Evolutionary conservation across 352 stramenopile genomes (phyloP), one percentile per base, ranked within the genome.

Genomic region (Phytophthora podocarpi): DNA sequence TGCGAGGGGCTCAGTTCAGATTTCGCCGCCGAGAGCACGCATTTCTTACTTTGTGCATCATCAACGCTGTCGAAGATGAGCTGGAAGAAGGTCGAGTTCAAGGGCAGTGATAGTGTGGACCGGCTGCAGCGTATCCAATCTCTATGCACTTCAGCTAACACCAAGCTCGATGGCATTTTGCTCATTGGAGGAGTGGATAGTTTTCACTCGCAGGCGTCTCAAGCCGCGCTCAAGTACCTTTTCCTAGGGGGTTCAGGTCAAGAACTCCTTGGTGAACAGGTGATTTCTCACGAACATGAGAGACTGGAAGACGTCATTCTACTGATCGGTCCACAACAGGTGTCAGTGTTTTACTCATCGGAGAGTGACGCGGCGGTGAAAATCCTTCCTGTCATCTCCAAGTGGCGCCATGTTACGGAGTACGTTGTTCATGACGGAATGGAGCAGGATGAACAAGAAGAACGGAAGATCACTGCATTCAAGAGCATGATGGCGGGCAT

Each of bases 141-240:
- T 10, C 70, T 93, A 12, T 91, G 82, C 36, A 46, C n/a, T 6
- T 24, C 35, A 18, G 48, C 34, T 18, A 42, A 53, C 13, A 13
- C 15, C 24, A 67, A 30, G 5, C 36, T 85, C 4, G 81, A 91
- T 34, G 84, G 58, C 1, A 66, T 93, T 40, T 55, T 93, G 37
- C 64, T 93, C 47, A 70, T 93, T 16, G 82, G 85, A 10, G 85
- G 82, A 5, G 67, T 91, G 13, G 85, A 93, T 53, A 85, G 80
- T 62, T 86, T 76, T 47, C 74, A 90, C 36, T 89, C 82, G n/a
- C 57, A 65, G 24, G 34, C 71, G 13, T 91, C 74, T 9, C 78
- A 90, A 51, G 85, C 82, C 2, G 71, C 75, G 23, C 58, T 93
- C 35, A 91, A 93, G 66, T 91, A 91, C 58, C 52, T 93, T 11